Evolutionary conservation across 2,329 filamentous ascomycete species (phyloP), one percentile per base, ranked within the genome.

Genomic region (Bipolaris oryzae): DNA sequence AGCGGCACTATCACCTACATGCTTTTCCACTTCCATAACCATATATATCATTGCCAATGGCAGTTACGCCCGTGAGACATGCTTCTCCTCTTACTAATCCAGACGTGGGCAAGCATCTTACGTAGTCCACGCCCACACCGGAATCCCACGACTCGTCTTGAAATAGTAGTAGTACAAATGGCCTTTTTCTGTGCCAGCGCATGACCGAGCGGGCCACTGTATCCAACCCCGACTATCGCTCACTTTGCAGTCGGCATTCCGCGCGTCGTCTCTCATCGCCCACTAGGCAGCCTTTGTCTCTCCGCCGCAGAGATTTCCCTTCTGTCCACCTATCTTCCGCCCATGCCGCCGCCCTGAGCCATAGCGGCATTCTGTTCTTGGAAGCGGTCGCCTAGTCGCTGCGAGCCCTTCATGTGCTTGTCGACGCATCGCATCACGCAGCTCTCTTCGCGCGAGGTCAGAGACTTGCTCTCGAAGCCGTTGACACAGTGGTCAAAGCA

Each of bases 401-500:
- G 91, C 64, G 91, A 91, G 62, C 89, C 89, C 78, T 96, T 95
- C 84, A 98, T 89, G 79, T 91, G 91, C 84, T 99, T 99, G 80
- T 95, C 90, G 61, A 98, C 93, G 80, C 95, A 99, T 72, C 92
- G 90, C 81, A 91, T 88, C 72, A 98, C 88, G 82, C 95, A 99
- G 77, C 90, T 89, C 74, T 90, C 90, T 81, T 99, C 95, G 76
- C 91, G 89, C 67, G 88, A 85, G 62, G 90, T 89, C 66, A 99
- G 87, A 46, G 92, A 91, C 82, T 98, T 98, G 81, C 92, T 96
- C 74, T 93, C 96, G 86, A 99, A 99, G 84, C 98, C 93, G 79
- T 93, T 94, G 80, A 99, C 87, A 84, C 95, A 99, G 79, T 95
- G 89, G 77, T 91, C 89, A 85, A 99, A 99, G 87, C 95, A 99